Evolutionary conservation across 257 asterid species (phyloP).

Genomic region (Cruciata laevipes): DNA sequence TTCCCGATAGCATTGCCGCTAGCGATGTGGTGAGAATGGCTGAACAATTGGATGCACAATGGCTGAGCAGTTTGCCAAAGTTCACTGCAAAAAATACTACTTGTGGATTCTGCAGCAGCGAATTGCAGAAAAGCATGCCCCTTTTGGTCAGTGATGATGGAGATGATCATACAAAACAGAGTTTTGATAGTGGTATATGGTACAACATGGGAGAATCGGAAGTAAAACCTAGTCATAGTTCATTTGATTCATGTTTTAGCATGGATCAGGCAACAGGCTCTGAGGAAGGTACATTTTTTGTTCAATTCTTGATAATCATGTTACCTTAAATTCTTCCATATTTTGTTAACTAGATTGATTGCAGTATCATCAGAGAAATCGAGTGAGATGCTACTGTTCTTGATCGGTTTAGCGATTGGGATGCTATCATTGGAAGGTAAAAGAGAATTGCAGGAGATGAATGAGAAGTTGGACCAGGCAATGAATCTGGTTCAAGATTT

Average conservation of each 20-base stretch:
- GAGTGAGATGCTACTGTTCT: constrained; percentile 36
- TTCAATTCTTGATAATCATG: not conserved
- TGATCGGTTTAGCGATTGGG: constrained; percentile 55
- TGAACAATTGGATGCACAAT: constrained; percentile 14
- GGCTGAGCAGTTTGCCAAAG: constrained; percentile 9
- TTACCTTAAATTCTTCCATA: not conserved
- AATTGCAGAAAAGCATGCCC: constrained; percentile 14
- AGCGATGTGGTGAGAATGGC: constrained; percentile 4
- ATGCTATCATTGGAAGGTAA: constrained; percentile 40
- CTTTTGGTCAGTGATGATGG: constrained; percentile 30
- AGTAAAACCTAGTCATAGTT: constrained; percentile 13
- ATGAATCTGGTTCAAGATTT: constrained; percentile 55
- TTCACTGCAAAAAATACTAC: constrained; percentile 13
- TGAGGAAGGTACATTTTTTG: constrained; percentile 5
- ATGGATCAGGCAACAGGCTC: constrained; percentile 14
- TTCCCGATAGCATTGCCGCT: constrained; percentile 15
- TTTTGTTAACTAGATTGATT: too few species aligned
- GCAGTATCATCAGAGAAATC: constrained; percentile 28
- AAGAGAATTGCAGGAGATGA: constrained; percentile 37
- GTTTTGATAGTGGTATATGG: constrained; percentile 17
- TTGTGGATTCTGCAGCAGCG: constrained; percentile 8
- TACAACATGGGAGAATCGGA: constrained; percentile 12
- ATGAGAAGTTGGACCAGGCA: constrained; percentile 42
- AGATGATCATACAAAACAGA: constrained; percentile 10
- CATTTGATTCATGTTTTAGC: constrained; percentile 15